These are phyloP conservation scores for Lactifluus hygrophoroides DNA, from an alignment of 768 basidiomycete genomes.

Conservation along the genomic window DNA sequence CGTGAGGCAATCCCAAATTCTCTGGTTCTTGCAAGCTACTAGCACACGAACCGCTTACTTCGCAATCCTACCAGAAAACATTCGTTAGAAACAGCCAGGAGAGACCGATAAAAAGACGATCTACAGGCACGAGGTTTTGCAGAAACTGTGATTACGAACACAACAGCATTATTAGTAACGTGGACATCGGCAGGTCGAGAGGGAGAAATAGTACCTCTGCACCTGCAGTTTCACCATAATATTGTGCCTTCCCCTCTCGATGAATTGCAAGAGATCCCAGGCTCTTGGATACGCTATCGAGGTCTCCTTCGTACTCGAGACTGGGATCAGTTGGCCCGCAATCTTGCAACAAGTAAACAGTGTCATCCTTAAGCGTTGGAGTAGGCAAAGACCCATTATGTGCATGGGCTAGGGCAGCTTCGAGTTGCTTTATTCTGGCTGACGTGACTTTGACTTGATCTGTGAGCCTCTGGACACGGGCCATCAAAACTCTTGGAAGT, in stretches of 20 bases:
- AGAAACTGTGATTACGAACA: conserved; percentile 20
- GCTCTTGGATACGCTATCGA: conserved; percentile 29
- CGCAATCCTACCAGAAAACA: conserved; percentile 1
- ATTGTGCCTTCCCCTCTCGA: conserved; percentile 39
- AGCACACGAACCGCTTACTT: not conserved
- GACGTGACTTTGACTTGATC: conserved; percentile 40
- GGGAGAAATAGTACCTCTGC: conserved; percentile 36
- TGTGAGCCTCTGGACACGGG: conserved; percentile 38
- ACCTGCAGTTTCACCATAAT: conserved; percentile 42
- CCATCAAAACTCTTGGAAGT: conserved; percentile 40
- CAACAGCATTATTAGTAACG: not conserved
- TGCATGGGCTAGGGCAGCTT: conserved; percentile 31
- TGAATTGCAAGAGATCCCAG: conserved; percentile 45
- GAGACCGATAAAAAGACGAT: not conserved
- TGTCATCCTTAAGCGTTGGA: conserved; percentile 17
- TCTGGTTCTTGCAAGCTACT: conserved; percentile 20
- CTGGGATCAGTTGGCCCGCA: not conserved
- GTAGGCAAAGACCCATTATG: conserved; percentile 22
- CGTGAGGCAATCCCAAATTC: conserved; percentile 32
- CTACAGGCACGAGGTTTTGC: conserved; percentile 18
- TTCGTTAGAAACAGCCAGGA: not conserved
- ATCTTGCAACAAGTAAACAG: not conserved
- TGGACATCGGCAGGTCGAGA: not conserved
- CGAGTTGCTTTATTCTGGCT: conserved; percentile 38
- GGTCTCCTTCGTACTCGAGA: conserved; percentile 21